phyloP scores from a whole-genome alignment of 1,284 basidiomycete genomes.

The Microstroma glucosiphilum region DNA sequence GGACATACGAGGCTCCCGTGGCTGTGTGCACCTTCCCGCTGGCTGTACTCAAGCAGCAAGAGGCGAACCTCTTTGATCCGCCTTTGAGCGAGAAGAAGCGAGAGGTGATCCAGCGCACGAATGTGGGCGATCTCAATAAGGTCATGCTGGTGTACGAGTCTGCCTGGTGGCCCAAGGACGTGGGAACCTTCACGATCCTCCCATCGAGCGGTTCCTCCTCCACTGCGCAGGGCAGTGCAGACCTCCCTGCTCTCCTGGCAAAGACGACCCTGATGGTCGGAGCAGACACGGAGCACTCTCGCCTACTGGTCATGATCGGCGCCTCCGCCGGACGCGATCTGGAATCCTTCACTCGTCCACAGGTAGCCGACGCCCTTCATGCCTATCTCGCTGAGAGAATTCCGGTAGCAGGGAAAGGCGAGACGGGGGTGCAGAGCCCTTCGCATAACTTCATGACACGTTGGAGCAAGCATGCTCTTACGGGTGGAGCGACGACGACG shows the following conservation, averaged over 20 bases:
- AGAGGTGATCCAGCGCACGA: conserved; percentile 41
- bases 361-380: conserved; percentile 39
- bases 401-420: conserved; percentile 7
- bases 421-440: conserved; percentile 10
- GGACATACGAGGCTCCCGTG: conserved; percentile 21
- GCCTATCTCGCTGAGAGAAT: conserved; percentile 32
- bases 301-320: conserved; percentile 53
- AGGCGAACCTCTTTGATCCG: conserved; percentile 44
- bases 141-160: conserved; percentile 53
- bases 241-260: conserved; percentile 36
- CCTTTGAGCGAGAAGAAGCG: conserved; percentile 41
- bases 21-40: conserved; percentile 51
- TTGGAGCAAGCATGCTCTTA: conserved; percentile 55
- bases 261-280: conserved; percentile 50
- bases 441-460: conserved; percentile 35
- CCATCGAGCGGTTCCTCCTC: conserved; percentile 25
- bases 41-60: conserved; percentile 49
- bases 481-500: conserved; percentile 56
- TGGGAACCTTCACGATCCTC: conserved; percentile 53
- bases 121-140: conserved; percentile 48
- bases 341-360: conserved; percentile 36
- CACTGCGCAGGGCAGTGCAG: conserved; percentile 5
- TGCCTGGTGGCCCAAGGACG: conserved; percentile 54
- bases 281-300: conserved; percentile 49
- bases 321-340: conserved; percentile 37